Evolutionary conservation across 2,329 filamentous ascomycete genomes (phyloP), one percentile per base, ranked within the genome.

Genomic region (Claviceps paspali): DNA sequence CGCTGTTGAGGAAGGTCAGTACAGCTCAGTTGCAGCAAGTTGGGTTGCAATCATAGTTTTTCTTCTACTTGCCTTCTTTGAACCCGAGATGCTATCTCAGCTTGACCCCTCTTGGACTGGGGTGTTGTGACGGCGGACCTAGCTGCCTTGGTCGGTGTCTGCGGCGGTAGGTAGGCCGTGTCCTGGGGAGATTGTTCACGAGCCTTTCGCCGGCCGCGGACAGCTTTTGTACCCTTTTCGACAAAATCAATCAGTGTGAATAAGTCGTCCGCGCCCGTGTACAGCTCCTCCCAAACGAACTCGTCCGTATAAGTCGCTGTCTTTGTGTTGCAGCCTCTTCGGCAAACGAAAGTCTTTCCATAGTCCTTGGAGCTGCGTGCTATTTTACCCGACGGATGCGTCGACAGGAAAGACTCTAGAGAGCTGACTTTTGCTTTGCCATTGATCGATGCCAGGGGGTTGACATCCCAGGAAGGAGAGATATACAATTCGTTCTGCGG

Each of bases 271-370:
- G 65, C 65, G n/a, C 76, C 76, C 0, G 63, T 65, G 48, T 84
- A 93, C 2, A 92, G 60, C 30, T 94, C 76, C 52, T 95, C 86
- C 91, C 91, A 98, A 2, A 73, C 56, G 46, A 98, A 94, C 49
- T 95, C 86, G 11, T 91, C 76, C 0, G 88, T 95, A 54, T 96
- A 98, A 17, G 77, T 86, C 15, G 85, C 81, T 18, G 87, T 93
- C 41, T 86, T 69, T 10, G 83, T 82, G 52, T 92, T 93, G 51
- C 87, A 92, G 17, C 85, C 91, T 54, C 88, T 70, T 36, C 87
- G 78, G 52, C 91, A 96, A 34, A 96, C 62, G 50, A 96, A 96
- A 14, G 82, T 76, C 59, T 92, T 95, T 45, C 83, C 85, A 52
- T 74, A 77, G 47, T 87, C 81, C 36, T 72, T 73, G 2, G 82